Evolutionary conservation across 257 asterid genomes (phyloP).

Genomic region (Lantana camara): DNA sequence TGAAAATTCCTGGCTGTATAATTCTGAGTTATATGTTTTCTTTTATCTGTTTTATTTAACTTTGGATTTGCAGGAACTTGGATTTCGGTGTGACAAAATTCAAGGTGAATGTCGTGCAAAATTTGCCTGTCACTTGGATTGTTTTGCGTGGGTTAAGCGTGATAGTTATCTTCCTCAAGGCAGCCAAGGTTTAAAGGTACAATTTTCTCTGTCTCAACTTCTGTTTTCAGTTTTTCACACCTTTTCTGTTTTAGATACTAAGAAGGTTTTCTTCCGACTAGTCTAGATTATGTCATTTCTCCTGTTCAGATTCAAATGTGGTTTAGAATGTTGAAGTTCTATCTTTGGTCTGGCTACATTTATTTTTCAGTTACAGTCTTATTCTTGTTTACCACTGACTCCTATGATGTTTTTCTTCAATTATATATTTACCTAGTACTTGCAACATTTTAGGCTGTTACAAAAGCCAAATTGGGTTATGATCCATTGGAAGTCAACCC

Average conservation of each 20-base stretch:
- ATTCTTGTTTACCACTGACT: conserved; percentile 14
- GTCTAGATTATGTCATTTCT: conserved; percentile 9
- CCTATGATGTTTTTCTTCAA: conserved; percentile 11
- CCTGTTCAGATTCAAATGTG: conserved; percentile 3
- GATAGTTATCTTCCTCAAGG: conserved; percentile 99
- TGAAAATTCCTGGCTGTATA: conserved; percentile 11
- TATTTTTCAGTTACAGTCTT: conserved; percentile 13
- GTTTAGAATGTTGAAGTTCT: conserved; percentile 16
- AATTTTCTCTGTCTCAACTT: conserved; percentile 25
- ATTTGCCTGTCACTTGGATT: conserved; percentile 97
- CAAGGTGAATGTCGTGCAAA: conserved; percentile 99
- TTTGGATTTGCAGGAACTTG: conserved; percentile 77
- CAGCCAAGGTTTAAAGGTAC: conserved; percentile 96
- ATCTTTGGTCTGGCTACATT: conserved; percentile 1
- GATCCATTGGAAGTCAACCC: conserved; percentile 99
- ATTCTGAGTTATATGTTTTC: conserved; percentile 5
- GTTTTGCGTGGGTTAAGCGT: conserved; percentile 99
- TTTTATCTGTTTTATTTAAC: no score
- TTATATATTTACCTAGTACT: conserved; percentile 5
- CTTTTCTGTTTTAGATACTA: no score
- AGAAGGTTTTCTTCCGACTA: conserved; percentile 1
- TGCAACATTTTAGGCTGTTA: conserved; percentile 72
- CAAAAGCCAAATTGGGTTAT: conserved; percentile 96
- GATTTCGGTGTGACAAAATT: conserved; percentile 83
- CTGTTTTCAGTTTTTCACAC: conserved; percentile 15